Evolutionary conservation across 495 filamentous ascomycete genomes (phyloP), one percentile per base, ranked within the genome.

Genomic region (Aspergillus heteromorphus): DNA sequence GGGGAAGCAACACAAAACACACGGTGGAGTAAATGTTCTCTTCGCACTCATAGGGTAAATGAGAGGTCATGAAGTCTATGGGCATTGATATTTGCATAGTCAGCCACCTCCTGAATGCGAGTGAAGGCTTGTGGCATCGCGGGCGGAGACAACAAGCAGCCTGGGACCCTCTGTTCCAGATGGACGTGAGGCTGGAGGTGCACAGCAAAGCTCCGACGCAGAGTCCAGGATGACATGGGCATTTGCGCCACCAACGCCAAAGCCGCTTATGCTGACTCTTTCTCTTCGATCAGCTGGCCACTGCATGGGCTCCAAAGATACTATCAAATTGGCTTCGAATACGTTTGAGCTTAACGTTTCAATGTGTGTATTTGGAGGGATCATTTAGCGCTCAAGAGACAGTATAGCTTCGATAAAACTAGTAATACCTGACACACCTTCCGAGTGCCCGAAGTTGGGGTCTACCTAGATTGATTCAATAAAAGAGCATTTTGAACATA

Each of bases 311-410:
- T 69, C 47, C 0, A 27, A 43, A 1, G 67, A 58, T 9, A 65
- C 56, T 17, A 16, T 38, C 25, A 45, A n/a, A n/a, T 27, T 2
- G 16, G 20, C 0, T 20, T 27, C 5, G 19, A 16, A 20, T 38
- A 40, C 49, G 6, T 16, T 30, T 20, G 69, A 70, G 50, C 71
- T 73, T 0, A 61, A 71, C 0, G 30, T 56, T 0, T 40, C 19
- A 51, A 72, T 68, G 8, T 66, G 60, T 13, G 70, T 60, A 19
- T 71, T 72, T 0, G 70, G 64, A 1, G 67, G 72, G 18, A 76
- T 73, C 0, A 49, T 58, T 1, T 53, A 36, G 6, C 67, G 30
- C 49, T 76, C 66, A 0, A 76, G 47, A 0, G 61, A 59, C 1
- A 76, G 36, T 0, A 68, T 50, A 2, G 61, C 53, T 45, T 76